These are phyloP conservation scores for Fusarium proliferatum DNA, from an alignment of 2,329 filamentous ascomycete genomes.

Conservation along the genomic window DNA sequence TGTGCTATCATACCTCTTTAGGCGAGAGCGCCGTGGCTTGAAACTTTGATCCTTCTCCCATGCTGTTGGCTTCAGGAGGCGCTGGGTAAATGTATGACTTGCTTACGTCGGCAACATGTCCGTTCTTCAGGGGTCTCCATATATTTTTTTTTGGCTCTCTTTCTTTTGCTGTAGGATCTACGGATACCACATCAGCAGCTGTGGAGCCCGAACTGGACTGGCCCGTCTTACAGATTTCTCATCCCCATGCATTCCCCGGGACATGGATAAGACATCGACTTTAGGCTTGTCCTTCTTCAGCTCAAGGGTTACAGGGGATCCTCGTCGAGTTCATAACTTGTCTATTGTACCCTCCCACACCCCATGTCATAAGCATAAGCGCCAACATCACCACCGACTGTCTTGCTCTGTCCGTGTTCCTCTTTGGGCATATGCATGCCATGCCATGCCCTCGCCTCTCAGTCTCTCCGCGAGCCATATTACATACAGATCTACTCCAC, in stretches of 20 bases:
- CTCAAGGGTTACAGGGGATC: constrained; percentile 27
- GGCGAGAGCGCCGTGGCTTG: constrained; percentile 17
- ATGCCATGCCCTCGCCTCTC: not conserved
- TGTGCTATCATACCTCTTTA: constrained; percentile 14
- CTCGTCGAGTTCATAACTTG: constrained; percentile 34
- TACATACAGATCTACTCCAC: constrained; percentile 7
- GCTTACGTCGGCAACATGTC: not conserved
- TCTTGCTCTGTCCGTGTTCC: constrained; percentile 10
- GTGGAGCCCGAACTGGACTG: not conserved
- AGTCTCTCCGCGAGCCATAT: not conserved
- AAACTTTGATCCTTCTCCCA: constrained; percentile 17
- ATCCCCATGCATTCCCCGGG: constrained; percentile 6
- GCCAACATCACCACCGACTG: constrained; percentile 13
- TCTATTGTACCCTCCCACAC: constrained; percentile 8
- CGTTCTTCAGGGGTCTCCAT: not conserved
- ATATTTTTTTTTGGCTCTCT: not conserved
- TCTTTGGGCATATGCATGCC: constrained; percentile 14
- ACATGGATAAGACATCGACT: not conserved
- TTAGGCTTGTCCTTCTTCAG: constrained; percentile 1
- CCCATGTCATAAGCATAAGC: constrained; percentile 19
- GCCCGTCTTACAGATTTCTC: constrained; percentile 5
- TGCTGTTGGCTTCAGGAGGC: constrained; percentile 17
- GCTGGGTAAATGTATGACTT: constrained; percentile 1
- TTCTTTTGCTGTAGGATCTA: not conserved
- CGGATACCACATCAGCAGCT: not conserved